Base-by-base conservation (phyloP, 1,139 yeast species). In the Suhomyces panamericanus region DNA sequence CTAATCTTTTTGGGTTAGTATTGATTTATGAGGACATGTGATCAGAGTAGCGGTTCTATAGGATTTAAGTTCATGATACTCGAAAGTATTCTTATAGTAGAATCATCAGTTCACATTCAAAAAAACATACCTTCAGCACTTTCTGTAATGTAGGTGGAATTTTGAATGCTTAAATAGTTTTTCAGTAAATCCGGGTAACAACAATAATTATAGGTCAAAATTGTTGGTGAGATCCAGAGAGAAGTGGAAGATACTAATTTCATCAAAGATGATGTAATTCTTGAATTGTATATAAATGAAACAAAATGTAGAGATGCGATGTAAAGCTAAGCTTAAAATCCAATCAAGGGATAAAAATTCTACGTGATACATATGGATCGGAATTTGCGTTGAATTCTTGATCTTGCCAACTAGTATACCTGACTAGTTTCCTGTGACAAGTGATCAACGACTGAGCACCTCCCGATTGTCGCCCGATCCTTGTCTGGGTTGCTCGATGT, bases 41-140 rank as follows among this genome's bases (percentile, higher is more conserved):
- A 39, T 54, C 58, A 54, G 58, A 49, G 58, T 54, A 54, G 58
- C 58, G 58, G 58, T 54, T 54, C 58, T 54, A 53, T 54, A 52
- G 56, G 57, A 44, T 36, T 54, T 54, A 30, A 46, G 35, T 22
- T 54, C 58, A 54, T 39, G 4, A 49, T 34, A 43, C 44, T 41
- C 33, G 33, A 37, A 32, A 36, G 42, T 35, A 41, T 46, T 50
- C 49, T 41, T 35, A 39, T 20, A 30, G 43, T 52, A 54, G 57
- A 52, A 54, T 54, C 57, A 54, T 54, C 57, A 50, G 49, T 47
- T 48, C 43, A 43, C 48, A 38, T 11, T 10, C 10, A 13, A 11
- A 33, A 28, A 11, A 20, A 39, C 37, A 13, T 32, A 38, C 36
- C 17, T 9, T 13, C 4, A 17, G 10, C n/a, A 7, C 6, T 20